Percentiles rank a stretch among this genome's conserved stretches.
phyloP scores from a whole-genome alignment of 78 protist genomes.

The Protostelium mycophagum region DNA sequence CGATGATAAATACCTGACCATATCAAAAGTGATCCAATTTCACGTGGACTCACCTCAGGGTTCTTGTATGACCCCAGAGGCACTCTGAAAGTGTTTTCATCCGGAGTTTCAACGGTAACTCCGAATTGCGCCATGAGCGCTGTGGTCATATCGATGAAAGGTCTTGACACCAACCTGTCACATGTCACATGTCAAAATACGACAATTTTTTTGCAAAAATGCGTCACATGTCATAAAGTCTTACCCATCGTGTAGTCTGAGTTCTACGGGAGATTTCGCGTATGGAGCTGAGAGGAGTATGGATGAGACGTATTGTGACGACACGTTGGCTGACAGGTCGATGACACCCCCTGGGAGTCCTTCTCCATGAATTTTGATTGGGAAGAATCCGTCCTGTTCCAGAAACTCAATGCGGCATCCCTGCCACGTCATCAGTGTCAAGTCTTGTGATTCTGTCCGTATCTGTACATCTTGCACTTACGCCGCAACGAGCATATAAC shows the following conservation, averaged over 20 bases:
- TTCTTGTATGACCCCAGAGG: not conserved
- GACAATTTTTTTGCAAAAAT: not conserved
- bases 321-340: slow-evolving; percentile 38
- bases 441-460: too few relatives aligned
- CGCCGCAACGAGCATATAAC: too few relatives aligned
- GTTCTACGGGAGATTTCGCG: slow-evolving; percentile 40
- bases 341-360: slow-evolving; percentile 55
- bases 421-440: too few relatives aligned
- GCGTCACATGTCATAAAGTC: too few relatives aligned
- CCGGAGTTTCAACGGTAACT: slow-evolving; percentile 20
- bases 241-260: not conserved
- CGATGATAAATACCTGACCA: slow-evolving; percentile 8
- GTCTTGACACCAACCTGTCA: slow-evolving; percentile 45
- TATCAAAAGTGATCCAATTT: not conserved
- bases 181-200: slow-evolving; percentile 6
- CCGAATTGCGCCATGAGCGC: slow-evolving; percentile 37
- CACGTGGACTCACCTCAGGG: not conserved
- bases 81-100: not conserved
- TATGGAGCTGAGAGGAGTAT: slow-evolving; percentile 70
- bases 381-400: slow-evolving; percentile 17
- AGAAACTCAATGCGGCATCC: slow-evolving; percentile 5
- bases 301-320: slow-evolving; percentile 67
- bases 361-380: slow-evolving; percentile 1
- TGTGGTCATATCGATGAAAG: slow-evolving; percentile 79
- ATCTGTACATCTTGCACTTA: too few relatives aligned